Conservation (phyloP, 179 eudicot species). For the Nepenthes alata region DNA sequence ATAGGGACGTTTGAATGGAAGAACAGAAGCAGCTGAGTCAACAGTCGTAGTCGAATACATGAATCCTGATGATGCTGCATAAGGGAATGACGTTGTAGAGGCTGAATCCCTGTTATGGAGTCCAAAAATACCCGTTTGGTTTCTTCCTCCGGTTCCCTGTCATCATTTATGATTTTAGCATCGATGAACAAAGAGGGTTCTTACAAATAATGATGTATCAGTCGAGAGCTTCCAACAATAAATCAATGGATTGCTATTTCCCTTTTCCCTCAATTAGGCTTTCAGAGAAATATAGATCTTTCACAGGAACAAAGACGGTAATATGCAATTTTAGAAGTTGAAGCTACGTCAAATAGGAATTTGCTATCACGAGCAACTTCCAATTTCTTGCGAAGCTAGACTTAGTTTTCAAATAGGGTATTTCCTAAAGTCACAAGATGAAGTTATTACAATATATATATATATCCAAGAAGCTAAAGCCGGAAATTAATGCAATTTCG, state of each 20-base stretch:
- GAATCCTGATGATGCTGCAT: conserved; percentile 71
- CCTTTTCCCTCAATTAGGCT: too few relatives aligned
- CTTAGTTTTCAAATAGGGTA: too few relatives aligned
- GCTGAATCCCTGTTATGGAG: neutral
- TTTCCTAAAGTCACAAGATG: too few relatives aligned
- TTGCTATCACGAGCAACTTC: too few relatives aligned
- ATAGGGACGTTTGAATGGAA: conserved; percentile 11
- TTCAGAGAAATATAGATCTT: too few relatives aligned
- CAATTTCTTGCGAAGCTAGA: too few relatives aligned
- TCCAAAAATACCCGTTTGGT: conserved; percentile 23
- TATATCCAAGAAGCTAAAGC: neutral
- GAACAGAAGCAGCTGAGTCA: conserved; percentile 10
- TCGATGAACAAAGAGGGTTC: neutral
- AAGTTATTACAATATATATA: neutral
- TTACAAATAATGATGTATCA: neutral
- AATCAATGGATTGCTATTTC: too few relatives aligned
- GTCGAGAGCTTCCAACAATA: too few relatives aligned
- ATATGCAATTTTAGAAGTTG: too few relatives aligned
- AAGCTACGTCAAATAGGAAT: too few relatives aligned
- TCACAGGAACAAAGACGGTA: too few relatives aligned
- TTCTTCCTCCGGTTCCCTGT: conserved; percentile 32
- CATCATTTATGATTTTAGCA: neutral
- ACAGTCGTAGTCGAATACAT: conserved; percentile 22
- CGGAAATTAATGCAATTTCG: neutral
- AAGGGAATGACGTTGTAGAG: conserved; percentile 21